Evolutionary conservation across 305 asterid genomes (phyloP).

Genomic region (Rubia peregrina): DNA sequence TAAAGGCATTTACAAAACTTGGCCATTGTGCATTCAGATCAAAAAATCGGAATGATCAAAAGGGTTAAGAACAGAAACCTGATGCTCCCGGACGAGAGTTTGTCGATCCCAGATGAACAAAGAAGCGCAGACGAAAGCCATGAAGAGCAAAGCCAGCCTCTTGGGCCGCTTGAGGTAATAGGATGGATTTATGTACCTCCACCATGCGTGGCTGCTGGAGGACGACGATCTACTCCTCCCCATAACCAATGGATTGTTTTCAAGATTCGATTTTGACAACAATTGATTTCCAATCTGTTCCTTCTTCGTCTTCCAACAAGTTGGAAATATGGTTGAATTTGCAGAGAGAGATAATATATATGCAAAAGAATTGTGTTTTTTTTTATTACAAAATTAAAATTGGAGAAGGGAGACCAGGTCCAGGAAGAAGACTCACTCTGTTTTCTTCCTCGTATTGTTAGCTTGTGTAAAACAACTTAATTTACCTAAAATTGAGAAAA

Average conservation of each 20-base stretch:
- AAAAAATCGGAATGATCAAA: neutral
- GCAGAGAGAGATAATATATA: neutral
- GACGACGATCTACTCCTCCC: slow-evolving; percentile 87
- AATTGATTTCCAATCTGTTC: neutral
- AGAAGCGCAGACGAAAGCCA: slow-evolving; percentile 49
- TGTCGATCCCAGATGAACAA: slow-evolving; percentile 94
- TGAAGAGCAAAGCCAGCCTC: slow-evolving; percentile 68
- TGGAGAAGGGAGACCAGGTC: neutral
- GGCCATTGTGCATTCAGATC: slow-evolving; percentile 1
- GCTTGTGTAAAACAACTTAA: neutral
- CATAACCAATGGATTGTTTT: slow-evolving; percentile 22
- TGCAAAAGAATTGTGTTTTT: neutral
- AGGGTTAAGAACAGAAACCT: slow-evolving; percentile 35
- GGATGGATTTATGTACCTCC: slow-evolving; percentile 64
- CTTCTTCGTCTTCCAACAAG: neutral
- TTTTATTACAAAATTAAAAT: neutral
- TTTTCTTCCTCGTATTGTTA: neutral
- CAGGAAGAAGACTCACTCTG: neutral
- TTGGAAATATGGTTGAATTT: neutral
- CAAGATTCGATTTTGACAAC: slow-evolving; percentile 5
- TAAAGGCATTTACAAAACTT: neutral
- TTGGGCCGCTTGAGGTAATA: slow-evolving; percentile 92
- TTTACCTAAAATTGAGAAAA: neutral
- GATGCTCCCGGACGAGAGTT: slow-evolving; percentile 75
- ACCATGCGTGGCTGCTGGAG: slow-evolving; percentile 33